Percentiles rank a stretch among this genome's conserved stretches.
Evolutionary conservation across 441 rosid species (phyloP).

Genomic region (Populus hybrid): DNA sequence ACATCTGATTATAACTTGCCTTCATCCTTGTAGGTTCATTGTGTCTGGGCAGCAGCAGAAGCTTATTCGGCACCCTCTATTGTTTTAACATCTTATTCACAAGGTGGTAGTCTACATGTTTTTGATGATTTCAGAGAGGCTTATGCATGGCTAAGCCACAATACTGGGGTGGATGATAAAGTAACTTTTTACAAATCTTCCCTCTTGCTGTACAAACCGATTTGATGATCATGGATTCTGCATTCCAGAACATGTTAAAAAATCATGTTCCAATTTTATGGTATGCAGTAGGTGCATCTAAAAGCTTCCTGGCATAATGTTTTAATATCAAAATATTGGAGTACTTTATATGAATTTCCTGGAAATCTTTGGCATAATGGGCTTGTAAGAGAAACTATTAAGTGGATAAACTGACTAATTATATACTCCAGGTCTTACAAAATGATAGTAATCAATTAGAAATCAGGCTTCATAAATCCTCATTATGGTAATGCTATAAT

Average conservation of each 20-base stretch:
- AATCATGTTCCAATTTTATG: background rate
- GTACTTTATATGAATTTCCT: background rate
- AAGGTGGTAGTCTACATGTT: constrained; percentile 85
- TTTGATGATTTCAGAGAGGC: constrained; percentile 99
- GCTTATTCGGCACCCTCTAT: constrained; percentile 99
- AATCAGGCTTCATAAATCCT: background rate
- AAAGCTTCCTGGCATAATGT: constrained; percentile 2
- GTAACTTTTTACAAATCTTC: constrained; percentile 40
- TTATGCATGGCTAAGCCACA: constrained; percentile 93
- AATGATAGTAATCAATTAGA: background rate
- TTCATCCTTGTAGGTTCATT: constrained; percentile 70
- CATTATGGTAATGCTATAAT: background rate
- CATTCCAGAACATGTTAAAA: background rate
- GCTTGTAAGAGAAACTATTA: background rate
- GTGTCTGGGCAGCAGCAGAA: constrained; percentile 99
- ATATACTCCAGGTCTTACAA: too few relatives aligned
- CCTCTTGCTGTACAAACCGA: background rate
- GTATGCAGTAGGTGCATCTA: background rate
- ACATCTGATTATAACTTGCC: constrained; percentile 13
- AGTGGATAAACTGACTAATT: too few relatives aligned
- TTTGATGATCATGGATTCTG: background rate
- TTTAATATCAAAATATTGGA: background rate
- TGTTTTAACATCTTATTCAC: constrained; percentile 76
- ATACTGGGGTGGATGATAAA: constrained; percentile 96
- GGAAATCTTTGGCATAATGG: background rate